phyloP scores from a whole-genome alignment of 192 early-diverging fungal species.

The Funneliformis mosseae region DNA sequence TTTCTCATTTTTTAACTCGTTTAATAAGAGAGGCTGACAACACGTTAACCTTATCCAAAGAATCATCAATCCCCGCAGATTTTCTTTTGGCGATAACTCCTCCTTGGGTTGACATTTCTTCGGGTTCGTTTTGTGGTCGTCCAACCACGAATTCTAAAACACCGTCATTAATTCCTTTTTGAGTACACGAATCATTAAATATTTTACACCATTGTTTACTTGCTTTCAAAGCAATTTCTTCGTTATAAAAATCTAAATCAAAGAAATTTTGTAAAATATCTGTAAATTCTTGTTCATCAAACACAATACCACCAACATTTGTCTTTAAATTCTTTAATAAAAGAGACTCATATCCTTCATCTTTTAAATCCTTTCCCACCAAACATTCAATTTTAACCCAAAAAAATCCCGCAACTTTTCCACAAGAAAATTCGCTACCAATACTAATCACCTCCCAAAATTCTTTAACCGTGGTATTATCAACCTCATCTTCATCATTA shows the following conservation, averaged over 20 bases:
- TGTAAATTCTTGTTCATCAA: not conserved
- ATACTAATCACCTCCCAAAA: slow-evolving; percentile 70
- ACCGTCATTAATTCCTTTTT: not conserved
- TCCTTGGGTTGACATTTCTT: not conserved
- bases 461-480: slow-evolving; percentile 53
- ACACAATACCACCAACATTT: slow-evolving; percentile 3
- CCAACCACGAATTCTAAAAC: not conserved
- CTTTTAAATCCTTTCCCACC: slow-evolving; percentile 17
- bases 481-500: slow-evolving; percentile 39
- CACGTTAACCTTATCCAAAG: not conserved
- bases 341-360: slow-evolving; percentile 13
- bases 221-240: not conserved
- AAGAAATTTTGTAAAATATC: not conserved
- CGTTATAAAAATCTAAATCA: not conserved
- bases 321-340: slow-evolving; percentile 15
- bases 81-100: not conserved
- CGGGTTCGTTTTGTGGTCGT: not conserved
- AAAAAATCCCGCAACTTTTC: slow-evolving; percentile 72
- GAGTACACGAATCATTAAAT: not conserved
- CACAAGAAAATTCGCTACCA: slow-evolving; percentile 75
- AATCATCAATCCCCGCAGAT: not conserved
- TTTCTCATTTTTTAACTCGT: slow-evolving; percentile 16
- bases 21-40: slow-evolving; percentile 9
- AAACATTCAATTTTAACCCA: slow-evolving; percentile 32
- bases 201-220: not conserved